These are phyloP conservation scores for Lasiodiplodia theobromae DNA, from an alignment of 2,329 filamentous ascomycete genomes.

Conservation along the genomic window DNA sequence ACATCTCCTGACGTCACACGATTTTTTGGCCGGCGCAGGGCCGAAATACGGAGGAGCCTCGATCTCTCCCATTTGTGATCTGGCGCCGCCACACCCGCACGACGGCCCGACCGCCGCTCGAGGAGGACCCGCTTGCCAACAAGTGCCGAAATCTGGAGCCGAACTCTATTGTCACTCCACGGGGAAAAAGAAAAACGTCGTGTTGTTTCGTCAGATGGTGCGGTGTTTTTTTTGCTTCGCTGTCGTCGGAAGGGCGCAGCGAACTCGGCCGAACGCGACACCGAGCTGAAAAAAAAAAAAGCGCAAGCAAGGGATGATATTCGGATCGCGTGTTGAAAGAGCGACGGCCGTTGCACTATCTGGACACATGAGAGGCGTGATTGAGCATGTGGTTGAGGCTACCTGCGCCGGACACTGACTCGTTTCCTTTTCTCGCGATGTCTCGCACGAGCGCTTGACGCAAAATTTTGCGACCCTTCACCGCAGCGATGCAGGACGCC, in stretches of 20 bases:
- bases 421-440: background rate
- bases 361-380: background rate
- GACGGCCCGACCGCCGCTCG: background rate
- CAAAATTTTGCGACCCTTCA: background rate
- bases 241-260: background rate
- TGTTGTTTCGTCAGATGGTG: background rate
- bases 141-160: constrained; percentile 25
- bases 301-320: background rate
- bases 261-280: background rate
- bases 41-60: background rate
- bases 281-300: background rate
- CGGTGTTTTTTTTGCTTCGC: background rate
- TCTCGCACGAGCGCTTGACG: too few relatives aligned
- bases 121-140: background rate
- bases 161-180: constrained; percentile 23
- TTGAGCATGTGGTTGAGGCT: background rate
- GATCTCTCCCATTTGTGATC: background rate
- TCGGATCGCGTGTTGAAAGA: background rate
- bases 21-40: background rate
- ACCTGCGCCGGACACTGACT: background rate
- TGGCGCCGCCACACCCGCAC: background rate
- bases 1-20: constrained; percentile 16
- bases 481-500: background rate
- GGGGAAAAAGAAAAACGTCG: background rate
- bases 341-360: background rate